Base-by-base conservation (phyloP, 164 flowering plant genomes). In the Magnolia sinica region DNA sequence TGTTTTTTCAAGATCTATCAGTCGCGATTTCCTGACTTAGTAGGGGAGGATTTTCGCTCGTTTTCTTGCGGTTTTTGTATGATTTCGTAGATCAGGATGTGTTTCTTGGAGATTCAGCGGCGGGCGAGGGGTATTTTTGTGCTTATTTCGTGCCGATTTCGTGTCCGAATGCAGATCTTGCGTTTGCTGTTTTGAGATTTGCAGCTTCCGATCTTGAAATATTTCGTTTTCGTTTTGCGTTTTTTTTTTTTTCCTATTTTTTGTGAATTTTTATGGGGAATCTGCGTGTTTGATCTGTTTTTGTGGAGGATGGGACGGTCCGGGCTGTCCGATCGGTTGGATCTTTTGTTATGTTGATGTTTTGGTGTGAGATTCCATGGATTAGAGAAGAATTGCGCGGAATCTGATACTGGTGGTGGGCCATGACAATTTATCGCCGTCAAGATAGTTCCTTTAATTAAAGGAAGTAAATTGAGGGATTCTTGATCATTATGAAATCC, bases 21-120 rank as follows among this genome's bases (percentile, higher is more conserved):
- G 8, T 69, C n/a, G 29, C 16, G 77, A 79, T 68, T 63, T 24
- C 74, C 52, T 49, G 50, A 13, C 23, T 50, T 18, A 22, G 61
- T 23, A 4, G 20, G 51, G 1, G 2, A 18, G 49, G 18, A 68
- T 68, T 31, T 31, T 16, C 19, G 71, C 7, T 14, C 16, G 49
- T 68, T 14, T 20, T 29, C 19, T 14, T 68, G 18, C 3, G 19
- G 4, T 68, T 68, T 68, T 6, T 68, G 22, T 9, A 63, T 63
- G 65, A 7, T 18, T 63, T 63, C 22, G 19, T 63, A 63, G 65
- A 63, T 18, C 22, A n/a, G 65, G 10, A 8, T 65, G 68, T 37
- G 8, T 65, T 23, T 20, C 45, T 37, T 37, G 45, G 45, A 37
- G 45, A 37, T 37, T 4, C 7, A 4, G 45, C 45, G 7, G 45